phyloP scores from a whole-genome alignment of 108 stramenopile species.

The Cyclotella sp. region DNA sequence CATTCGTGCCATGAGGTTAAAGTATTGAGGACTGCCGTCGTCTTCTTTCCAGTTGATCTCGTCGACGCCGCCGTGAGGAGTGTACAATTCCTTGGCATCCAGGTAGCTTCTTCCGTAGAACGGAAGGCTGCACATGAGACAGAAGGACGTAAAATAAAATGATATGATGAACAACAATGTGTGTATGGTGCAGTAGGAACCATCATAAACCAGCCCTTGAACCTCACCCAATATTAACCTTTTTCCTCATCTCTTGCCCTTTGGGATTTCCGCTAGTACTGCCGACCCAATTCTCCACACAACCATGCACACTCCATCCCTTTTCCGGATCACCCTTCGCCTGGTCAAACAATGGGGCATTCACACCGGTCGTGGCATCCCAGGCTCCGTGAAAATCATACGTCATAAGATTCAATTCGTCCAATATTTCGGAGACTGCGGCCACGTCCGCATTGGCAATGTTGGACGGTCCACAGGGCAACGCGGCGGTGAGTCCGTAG shows the following conservation, averaged over 20 bases:
- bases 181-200: too few species aligned
- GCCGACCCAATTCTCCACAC: slow-evolving; percentile 27
- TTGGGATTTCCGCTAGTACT: neutral
- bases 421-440: slow-evolving; percentile 13
- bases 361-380: slow-evolving; percentile 35
- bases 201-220: neutral
- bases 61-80: slow-evolving; percentile 23
- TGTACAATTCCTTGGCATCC: slow-evolving; percentile 20
- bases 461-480: slow-evolving; percentile 31
- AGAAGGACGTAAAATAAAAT: neutral
- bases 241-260: neutral
- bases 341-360: slow-evolving; percentile 35
- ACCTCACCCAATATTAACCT: slow-evolving; percentile 8
- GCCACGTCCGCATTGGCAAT: slow-evolving; percentile 28
- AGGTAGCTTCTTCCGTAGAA: slow-evolving; percentile 21
- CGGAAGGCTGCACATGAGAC: slow-evolving; percentile 4
- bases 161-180: neutral
- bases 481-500: slow-evolving; percentile 30
- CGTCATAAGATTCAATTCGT: slow-evolving; percentile 40
- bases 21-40: slow-evolving; percentile 34
- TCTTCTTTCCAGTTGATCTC: slow-evolving; percentile 29
- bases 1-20: slow-evolving; percentile 25
- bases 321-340: slow-evolving; percentile 4
- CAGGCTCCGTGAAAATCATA: slow-evolving; percentile 50
- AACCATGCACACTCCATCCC: slow-evolving; percentile 25